Percentiles rank a stretch among this genome's conserved stretches.
phyloP scores from a whole-genome alignment of 495 filamentous ascomycete genomes.

The Hyaloscypha variabilis region DNA sequence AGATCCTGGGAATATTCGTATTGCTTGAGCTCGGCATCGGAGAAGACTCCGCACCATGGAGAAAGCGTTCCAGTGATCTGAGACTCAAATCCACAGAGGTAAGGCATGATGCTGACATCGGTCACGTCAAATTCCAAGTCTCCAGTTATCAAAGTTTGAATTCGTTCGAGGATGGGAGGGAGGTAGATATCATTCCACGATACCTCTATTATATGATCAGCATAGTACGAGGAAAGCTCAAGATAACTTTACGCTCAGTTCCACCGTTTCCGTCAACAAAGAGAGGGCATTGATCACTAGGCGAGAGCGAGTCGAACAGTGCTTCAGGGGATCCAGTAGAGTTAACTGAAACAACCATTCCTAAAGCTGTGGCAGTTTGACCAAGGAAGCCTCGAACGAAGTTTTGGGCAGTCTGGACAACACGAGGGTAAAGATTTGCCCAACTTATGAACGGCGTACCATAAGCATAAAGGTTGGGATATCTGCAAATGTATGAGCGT shows the following conservation, averaged over 20 bases:
- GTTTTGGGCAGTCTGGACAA: slow-evolving; percentile 54
- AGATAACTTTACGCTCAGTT: slow-evolving; percentile 30
- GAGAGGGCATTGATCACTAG: slow-evolving; percentile 57
- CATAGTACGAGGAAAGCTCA: no score
- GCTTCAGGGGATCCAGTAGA: slow-evolving; percentile 42
- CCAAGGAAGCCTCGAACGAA: slow-evolving; percentile 58
- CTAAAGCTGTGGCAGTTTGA: slow-evolving; percentile 45
- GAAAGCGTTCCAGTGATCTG: slow-evolving; percentile 57
- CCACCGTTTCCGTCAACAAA: slow-evolving; percentile 49
- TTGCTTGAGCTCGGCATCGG: slow-evolving; percentile 49
- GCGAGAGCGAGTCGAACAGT: slow-evolving; percentile 54
- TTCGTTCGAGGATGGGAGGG: slow-evolving; percentile 49
- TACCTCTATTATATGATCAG: slow-evolving; percentile 13
- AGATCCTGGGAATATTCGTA: slow-evolving; percentile 64
- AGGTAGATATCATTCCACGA: slow-evolving; percentile 50
- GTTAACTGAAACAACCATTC: slow-evolving; percentile 54
- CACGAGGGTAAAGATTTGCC: slow-evolving; percentile 59
- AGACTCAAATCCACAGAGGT: slow-evolving; percentile 62
- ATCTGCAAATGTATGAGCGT: slow-evolving; percentile 32
- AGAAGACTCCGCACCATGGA: slow-evolving; percentile 57
- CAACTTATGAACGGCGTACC: slow-evolving; percentile 56
- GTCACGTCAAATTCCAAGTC: slow-evolving; percentile 50
- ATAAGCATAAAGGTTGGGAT: slow-evolving; percentile 58
- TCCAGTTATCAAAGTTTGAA: slow-evolving; percentile 50
- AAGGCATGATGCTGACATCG: slow-evolving; percentile 57